Evolutionary conservation across 2,329 filamentous ascomycete species (phyloP).

Genomic region (Paecilomyces variotii): DNA sequence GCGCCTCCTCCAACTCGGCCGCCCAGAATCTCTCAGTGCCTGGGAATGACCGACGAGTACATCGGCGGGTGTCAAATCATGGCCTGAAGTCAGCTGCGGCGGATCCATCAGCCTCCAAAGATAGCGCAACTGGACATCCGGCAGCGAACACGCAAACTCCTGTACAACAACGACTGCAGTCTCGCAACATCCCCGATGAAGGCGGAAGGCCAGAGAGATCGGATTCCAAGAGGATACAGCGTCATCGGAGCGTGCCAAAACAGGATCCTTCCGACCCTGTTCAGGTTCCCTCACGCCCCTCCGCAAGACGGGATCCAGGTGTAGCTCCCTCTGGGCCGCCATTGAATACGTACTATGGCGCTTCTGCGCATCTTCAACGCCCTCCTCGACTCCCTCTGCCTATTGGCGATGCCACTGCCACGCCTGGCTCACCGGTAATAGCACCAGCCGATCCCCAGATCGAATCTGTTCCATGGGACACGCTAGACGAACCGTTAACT

Average conservation of each 20-base stretch:
- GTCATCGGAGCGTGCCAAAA: background rate
- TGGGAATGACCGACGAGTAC: constrained; percentile 29
- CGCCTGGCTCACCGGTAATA: constrained; percentile 82
- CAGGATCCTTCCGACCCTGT: constrained; percentile 30
- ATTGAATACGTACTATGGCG: constrained; percentile 41
- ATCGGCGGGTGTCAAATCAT: constrained; percentile 34
- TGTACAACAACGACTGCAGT: constrained; percentile 35
- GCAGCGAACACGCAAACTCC: constrained; percentile 26
- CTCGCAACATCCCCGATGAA: constrained; percentile 28
- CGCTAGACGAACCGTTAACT: constrained; percentile 45
- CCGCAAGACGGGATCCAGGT: constrained; percentile 19
- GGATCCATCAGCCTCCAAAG: constrained; percentile 35
- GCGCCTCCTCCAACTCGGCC: constrained; percentile 20
- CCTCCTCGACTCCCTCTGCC: constrained; percentile 85
- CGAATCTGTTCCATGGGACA: constrained; percentile 37
- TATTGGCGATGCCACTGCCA: constrained; percentile 85
- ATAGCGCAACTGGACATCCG: constrained; percentile 34
- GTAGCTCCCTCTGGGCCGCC: constrained; percentile 36
- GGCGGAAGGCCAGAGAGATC: constrained; percentile 10
- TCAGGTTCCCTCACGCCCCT: constrained; percentile 28
- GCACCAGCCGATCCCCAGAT: constrained; percentile 55
- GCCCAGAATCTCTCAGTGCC: constrained; percentile 17
- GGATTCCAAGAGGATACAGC: background rate
- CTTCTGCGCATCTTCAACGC: constrained; percentile 36
- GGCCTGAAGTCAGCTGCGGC: constrained; percentile 33